Percentiles rank a stretch among this genome's conserved stretches.
These are phyloP conservation scores for Kodamaea laetipori DNA, from an alignment of 805 yeast species.

Conservation along the genomic window DNA sequence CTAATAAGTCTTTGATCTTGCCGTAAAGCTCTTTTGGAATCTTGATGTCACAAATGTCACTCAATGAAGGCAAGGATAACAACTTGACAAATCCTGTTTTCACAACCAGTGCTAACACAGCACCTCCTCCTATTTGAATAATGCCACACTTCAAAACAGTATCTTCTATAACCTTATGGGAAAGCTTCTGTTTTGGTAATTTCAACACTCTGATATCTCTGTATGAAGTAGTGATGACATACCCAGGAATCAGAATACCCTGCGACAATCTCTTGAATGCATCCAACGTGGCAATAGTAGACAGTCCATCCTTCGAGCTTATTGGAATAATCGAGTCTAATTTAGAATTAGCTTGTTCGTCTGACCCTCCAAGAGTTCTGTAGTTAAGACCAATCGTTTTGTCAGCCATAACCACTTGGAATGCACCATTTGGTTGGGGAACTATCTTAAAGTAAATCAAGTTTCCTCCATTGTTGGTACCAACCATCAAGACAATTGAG, in stretches of 20 bases:
- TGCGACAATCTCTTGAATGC: constrained; percentile 59
- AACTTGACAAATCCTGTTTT: constrained; percentile 50
- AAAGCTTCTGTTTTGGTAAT: constrained; percentile 60
- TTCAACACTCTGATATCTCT: constrained; percentile 64
- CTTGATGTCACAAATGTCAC: constrained; percentile 54
- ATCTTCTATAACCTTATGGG: constrained; percentile 63
- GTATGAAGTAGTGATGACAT: constrained; percentile 54
- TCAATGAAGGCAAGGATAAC: constrained; percentile 61
- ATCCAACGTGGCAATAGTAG: constrained; percentile 63
- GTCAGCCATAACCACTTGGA: constrained; percentile 54
- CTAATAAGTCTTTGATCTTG: constrained; percentile 25
- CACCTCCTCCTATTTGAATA: constrained; percentile 47
- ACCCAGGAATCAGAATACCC: constrained; percentile 65
- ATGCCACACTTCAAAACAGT: constrained; percentile 51
- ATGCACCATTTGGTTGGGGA: constrained; percentile 64
- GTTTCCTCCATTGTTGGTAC: constrained; percentile 74
- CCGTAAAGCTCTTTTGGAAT: constrained; percentile 32
- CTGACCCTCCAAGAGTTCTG: constrained; percentile 21
- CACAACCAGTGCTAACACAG: constrained; percentile 49
- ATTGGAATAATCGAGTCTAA: constrained; percentile 60
- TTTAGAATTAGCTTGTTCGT: constrained; percentile 48
- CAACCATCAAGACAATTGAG: constrained; percentile 71
- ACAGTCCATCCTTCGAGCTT: constrained; percentile 58
- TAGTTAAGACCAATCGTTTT: constrained; percentile 41
- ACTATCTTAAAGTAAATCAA: constrained; percentile 62